Percentiles rank a stretch among this genome's conserved stretches.
Evolutionary conservation across 2,329 filamentous ascomycete genomes (phyloP).

Genomic region (Biscogniauxia sp.): DNA sequence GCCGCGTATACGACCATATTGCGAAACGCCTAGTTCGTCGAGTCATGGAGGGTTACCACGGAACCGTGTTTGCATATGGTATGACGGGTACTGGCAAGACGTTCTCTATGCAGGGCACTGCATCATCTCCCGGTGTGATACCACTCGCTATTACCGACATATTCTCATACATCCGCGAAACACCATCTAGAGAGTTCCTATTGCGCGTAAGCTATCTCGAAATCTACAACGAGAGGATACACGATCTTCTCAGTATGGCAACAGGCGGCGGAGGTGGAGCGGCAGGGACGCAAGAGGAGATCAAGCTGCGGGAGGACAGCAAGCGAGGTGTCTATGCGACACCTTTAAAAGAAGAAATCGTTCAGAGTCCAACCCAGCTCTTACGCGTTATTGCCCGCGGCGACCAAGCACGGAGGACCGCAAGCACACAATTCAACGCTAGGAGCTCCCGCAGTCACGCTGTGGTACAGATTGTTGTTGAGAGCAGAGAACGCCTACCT

Average conservation of each 20-base stretch:
- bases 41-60: slow-evolving; percentile 99
- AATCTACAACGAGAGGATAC: slow-evolving; percentile 98
- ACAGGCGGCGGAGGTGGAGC: slow-evolving; percentile 54
- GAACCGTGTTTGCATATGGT: slow-evolving; percentile 96
- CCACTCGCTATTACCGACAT: slow-evolving; percentile 97
- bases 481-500: slow-evolving; percentile 84
- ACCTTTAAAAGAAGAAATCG: slow-evolving; percentile 95
- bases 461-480: slow-evolving; percentile 97
- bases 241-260: slow-evolving; percentile 82
- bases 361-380: slow-evolving; percentile 94
- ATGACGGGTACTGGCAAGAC: slow-evolving; percentile 99
- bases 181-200: slow-evolving; percentile 88
- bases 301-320: slow-evolving; percentile 93
- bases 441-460: slow-evolving; percentile 97
- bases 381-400: slow-evolving; percentile 92
- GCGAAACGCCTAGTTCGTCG: slow-evolving; percentile 91
- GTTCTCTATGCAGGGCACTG: slow-evolving; percentile 98
- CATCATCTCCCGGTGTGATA: slow-evolving; percentile 92
- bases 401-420: slow-evolving; percentile 84
- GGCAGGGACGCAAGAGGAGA: slow-evolving; percentile 73
- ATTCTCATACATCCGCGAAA: slow-evolving; percentile 98
- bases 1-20: slow-evolving; percentile 88
- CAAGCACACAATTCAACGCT: slow-evolving; percentile 95
- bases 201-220: slow-evolving; percentile 96
- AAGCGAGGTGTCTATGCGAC: slow-evolving; percentile 96